Percentiles rank a stretch among this genome's conserved stretches.
These are phyloP conservation scores for Epicoccum sorghinum DNA, from an alignment of 2,329 filamentous ascomycete species.

Conservation along the genomic window DNA sequence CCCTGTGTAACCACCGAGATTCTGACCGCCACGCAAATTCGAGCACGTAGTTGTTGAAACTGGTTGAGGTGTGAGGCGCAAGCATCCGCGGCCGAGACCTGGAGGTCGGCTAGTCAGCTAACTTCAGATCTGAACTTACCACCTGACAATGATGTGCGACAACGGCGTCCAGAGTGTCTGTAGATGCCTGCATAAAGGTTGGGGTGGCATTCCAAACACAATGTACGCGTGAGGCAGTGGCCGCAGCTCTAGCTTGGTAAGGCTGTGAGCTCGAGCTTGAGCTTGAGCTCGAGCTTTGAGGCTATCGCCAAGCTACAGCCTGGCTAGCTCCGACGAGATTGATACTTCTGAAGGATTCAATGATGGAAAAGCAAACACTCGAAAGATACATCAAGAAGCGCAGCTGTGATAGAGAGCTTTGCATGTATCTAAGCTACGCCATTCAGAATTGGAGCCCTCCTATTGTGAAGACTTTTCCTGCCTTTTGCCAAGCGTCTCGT, in stretches of 20 bases:
- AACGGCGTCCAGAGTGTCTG: constrained; percentile 19
- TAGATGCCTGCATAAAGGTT: constrained; percentile 38
- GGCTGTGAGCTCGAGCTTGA: constrained; percentile 26
- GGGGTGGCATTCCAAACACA: constrained; percentile 1
- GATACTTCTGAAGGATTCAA: no score
- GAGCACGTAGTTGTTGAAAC: constrained; percentile 23
- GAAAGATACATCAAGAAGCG: no score
- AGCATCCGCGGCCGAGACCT: constrained; percentile 43
- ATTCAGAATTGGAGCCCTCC: no score
- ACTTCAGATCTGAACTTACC: constrained; percentile 25
- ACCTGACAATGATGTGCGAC: constrained; percentile 33
- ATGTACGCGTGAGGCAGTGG: constrained; percentile 10
- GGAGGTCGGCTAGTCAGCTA: constrained; percentile 20
- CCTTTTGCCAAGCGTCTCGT: no score
- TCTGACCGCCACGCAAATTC: constrained; percentile 32
- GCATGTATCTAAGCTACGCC: no score
- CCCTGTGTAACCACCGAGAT: constrained; percentile 34
- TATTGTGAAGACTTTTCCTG: no score
- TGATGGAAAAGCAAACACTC: no score
- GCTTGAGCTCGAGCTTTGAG: constrained; percentile 17
- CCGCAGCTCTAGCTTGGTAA: constrained; percentile 17
- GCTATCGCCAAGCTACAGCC: constrained; percentile 5
- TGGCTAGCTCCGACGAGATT: no score
- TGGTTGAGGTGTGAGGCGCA: constrained; percentile 21
- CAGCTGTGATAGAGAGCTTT: no score